phyloP scores from a whole-genome alignment of 345 rosid species.

The Gossypium turneri region DNA sequence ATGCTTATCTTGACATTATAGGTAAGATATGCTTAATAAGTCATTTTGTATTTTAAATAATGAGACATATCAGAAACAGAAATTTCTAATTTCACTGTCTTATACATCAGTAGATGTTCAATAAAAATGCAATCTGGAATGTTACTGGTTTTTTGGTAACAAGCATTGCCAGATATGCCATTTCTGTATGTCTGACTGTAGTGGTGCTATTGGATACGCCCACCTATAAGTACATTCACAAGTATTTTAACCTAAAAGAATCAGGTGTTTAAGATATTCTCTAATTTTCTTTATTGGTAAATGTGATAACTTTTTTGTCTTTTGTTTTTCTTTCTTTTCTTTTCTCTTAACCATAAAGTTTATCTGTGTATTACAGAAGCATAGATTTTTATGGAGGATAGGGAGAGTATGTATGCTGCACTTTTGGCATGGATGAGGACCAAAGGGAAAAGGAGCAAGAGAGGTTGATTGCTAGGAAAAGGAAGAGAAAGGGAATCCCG shows the following conservation, averaged over 20 bases:
- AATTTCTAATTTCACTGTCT: background rate
- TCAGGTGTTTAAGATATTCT: background rate
- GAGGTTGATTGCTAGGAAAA: background rate
- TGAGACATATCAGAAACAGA: background rate
- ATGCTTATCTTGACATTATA: background rate
- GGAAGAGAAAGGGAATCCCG: background rate
- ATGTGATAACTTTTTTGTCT: background rate
- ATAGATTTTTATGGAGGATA: background rate
- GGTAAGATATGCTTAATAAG: background rate
- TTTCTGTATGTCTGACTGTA: background rate
- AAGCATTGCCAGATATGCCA: background rate
- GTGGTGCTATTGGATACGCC: background rate
- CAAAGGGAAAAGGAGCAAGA: background rate
- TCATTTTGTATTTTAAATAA: background rate
- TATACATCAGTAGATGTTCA: background rate
- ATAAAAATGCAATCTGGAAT: conserved; percentile 1
- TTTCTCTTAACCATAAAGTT: background rate
- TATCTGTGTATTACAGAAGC: background rate
- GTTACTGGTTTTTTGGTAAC: background rate
- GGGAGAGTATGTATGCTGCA: background rate
- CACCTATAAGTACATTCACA: background rate
- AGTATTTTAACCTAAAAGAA: background rate
- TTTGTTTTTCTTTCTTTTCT: background rate
- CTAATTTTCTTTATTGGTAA: background rate
- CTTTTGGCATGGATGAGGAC: background rate